Evolutionary conservation across 148 eudicot genomes (phyloP).

Genomic region (Persicaria maculosa): DNA sequence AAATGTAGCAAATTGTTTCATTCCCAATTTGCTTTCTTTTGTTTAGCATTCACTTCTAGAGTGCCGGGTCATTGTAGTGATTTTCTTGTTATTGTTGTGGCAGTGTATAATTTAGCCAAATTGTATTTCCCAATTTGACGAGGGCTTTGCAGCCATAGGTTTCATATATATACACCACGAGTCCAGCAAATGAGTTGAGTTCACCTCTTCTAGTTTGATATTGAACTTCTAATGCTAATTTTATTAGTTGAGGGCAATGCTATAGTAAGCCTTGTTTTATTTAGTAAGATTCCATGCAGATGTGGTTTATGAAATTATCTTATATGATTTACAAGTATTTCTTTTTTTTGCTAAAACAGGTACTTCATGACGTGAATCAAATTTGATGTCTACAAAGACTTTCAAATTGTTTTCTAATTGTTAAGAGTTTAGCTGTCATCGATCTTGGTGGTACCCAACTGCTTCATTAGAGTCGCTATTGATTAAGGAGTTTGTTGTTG

Average conservation of each 20-base stretch:
- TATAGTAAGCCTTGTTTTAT: neutral
- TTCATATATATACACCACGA: neutral
- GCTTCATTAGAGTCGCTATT: neutral
- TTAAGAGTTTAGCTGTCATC: neutral
- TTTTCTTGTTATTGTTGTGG: conserved; percentile 2
- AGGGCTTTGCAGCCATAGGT: neutral
- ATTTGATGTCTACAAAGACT: neutral
- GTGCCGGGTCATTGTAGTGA: neutral
- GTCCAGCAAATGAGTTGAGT: neutral
- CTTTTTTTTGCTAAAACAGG: conserved; percentile 9
- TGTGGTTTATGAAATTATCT: neutral
- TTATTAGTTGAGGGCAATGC: neutral
- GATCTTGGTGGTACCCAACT: neutral
- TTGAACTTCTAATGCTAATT: neutral
- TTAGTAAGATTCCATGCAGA: neutral
- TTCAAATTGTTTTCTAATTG: neutral
- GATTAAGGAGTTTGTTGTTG: neutral
- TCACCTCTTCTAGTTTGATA: neutral
- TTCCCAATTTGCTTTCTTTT: neutral
- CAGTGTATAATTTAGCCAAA: neutral
- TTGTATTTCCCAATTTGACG: neutral
- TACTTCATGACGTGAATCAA: neutral
- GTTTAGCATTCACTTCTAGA: neutral
- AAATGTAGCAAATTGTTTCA: neutral
- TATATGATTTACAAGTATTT: neutral